A percentile compares a stretch with the other conserved stretches of the same genome.
Evolutionary conservation across 2,329 filamentous ascomycete species (phyloP).

Genomic region (Colletotrichum kahawae): DNA sequence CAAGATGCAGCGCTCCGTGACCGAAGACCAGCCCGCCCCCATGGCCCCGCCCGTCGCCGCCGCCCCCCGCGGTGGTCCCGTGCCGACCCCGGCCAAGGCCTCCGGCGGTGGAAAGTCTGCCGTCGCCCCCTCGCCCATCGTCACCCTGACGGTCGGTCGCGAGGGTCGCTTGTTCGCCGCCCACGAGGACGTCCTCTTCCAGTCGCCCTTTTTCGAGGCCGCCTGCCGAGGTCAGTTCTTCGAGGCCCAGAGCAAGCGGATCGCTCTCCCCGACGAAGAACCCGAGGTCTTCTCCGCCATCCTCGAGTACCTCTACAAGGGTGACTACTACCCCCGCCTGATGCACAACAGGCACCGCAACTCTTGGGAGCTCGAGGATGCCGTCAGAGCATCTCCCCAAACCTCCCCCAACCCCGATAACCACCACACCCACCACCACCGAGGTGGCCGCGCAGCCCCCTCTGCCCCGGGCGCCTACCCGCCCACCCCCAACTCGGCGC

Average conservation of each 20-base stretch:
- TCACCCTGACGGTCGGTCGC: slow-evolving; percentile 83
- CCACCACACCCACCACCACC: slow-evolving; percentile 20
- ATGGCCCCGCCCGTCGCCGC: slow-evolving; percentile 35
- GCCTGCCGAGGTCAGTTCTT: slow-evolving; percentile 72
- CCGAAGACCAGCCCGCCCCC: slow-evolving; percentile 52
- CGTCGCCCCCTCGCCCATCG: slow-evolving; percentile 69
- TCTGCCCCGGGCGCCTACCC: slow-evolving; percentile 31
- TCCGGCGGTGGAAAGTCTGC: slow-evolving; percentile 27
- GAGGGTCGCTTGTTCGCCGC: slow-evolving; percentile 93
- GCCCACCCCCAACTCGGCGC: slow-evolving; percentile 43
- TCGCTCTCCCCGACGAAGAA: slow-evolving; percentile 77
- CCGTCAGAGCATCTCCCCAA: slow-evolving; percentile 49
- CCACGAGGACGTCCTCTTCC: slow-evolving; percentile 88
- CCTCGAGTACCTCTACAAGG: slow-evolving; percentile 97
- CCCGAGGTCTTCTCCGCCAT: slow-evolving; percentile 92
- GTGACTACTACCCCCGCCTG: slow-evolving; percentile 91
- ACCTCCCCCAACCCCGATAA: slow-evolving; percentile 56
- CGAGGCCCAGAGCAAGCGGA: slow-evolving; percentile 78
- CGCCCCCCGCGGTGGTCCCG: slow-evolving; percentile 46
- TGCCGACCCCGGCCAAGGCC: slow-evolving; percentile 52
- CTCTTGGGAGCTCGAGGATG: slow-evolving; percentile 88
- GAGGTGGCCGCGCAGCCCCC: slow-evolving; percentile 48
- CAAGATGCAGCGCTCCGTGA: slow-evolving; percentile 86
- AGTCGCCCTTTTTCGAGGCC: slow-evolving; percentile 83
- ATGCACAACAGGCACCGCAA: slow-evolving; percentile 84